phyloP scores from a whole-genome alignment of 768 basidiomycete genomes.

The Russula vinacea region DNA sequence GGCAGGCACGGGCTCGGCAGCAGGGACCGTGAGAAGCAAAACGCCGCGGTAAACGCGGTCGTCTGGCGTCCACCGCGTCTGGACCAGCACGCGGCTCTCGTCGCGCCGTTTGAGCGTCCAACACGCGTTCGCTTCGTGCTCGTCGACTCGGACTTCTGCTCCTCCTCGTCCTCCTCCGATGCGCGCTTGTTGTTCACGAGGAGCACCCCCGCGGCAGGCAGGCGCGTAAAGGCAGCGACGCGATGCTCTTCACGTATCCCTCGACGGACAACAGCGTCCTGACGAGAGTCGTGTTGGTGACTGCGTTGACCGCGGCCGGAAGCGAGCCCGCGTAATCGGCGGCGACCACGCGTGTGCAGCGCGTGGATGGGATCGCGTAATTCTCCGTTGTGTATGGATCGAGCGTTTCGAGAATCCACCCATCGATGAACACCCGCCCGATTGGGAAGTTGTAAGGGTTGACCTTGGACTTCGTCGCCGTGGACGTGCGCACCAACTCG shows the following conservation, averaged over 20 bases:
- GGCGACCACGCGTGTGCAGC: constrained; percentile 79
- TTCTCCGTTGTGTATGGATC: constrained; percentile 94
- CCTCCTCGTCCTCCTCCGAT: constrained; percentile 38
- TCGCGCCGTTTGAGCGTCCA: constrained; percentile 64
- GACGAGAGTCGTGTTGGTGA: constrained; percentile 77
- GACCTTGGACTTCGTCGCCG: constrained; percentile 61
- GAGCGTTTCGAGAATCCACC: constrained; percentile 94
- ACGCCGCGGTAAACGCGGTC: constrained; percentile 51
- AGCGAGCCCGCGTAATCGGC: constrained; percentile 85
- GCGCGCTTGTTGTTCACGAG: constrained; percentile 49
- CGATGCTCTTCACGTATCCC: constrained; percentile 59
- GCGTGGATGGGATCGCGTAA: constrained; percentile 89
- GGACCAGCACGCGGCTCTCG: constrained; percentile 53
- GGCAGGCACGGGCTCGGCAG: constrained; percentile 11
- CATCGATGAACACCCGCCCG: constrained; percentile 83
- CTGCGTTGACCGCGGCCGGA: constrained; percentile 78
- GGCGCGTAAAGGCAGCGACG: constrained; percentile 63
- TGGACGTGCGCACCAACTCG: constrained; percentile 55
- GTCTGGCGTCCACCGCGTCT: constrained; percentile 50
- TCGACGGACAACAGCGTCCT: constrained; percentile 73
- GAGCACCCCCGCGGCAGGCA: constrained; percentile 64
- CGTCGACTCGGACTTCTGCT: neutral
- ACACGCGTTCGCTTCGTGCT: constrained; percentile 37
- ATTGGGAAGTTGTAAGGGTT: constrained; percentile 73
- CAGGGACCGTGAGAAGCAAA: constrained; percentile 45